Conservation (phyloP, 2,329 filamentous ascomycete species). For the Coniochaeta pulveracea region DNA sequence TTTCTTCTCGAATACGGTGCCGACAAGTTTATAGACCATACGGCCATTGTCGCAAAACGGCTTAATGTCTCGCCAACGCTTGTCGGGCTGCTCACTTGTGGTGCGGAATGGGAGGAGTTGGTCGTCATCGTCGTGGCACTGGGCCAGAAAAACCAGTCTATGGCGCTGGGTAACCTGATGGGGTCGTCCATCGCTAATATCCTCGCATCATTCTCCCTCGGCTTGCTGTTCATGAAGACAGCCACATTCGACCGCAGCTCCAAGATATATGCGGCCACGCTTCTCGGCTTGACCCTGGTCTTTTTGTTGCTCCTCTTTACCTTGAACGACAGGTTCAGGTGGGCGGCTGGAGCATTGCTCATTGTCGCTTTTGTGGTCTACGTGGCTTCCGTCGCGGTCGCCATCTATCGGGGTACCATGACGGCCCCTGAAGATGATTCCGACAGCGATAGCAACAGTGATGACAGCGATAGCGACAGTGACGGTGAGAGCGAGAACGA, state of each 20-base stretch:
- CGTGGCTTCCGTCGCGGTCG: conserved; percentile 28
- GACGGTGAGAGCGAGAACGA: conserved; percentile 5
- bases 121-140: conserved; percentile 35
- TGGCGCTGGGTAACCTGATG: conserved; percentile 38
- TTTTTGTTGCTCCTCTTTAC: conserved; percentile 21
- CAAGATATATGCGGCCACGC: conserved; percentile 30
- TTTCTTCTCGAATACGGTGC: conserved; percentile 38
- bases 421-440: conserved; percentile 28
- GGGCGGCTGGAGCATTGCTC: conserved; percentile 23
- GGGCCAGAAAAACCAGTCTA: conserved; percentile 26
- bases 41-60: conserved; percentile 30
- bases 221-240: conserved; percentile 27
- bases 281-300: conserved; percentile 28
- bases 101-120: conserved; percentile 44
- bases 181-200: conserved; percentile 41
- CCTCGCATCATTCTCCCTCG: conserved; percentile 39
- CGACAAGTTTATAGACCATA: conserved; percentile 39
- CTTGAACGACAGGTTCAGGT: conserved; percentile 18
- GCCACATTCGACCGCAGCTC: conserved; percentile 30
- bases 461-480: conserved; percentile 4
- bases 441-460: conserved; percentile 19
- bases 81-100: conserved; percentile 37
- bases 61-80: conserved; percentile 32
- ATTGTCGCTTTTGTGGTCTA: conserved; percentile 31
- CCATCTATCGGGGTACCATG: conserved; percentile 30